These are phyloP conservation scores for Malassezia caprae DNA, from an alignment of 1,284 basidiomycete genomes.

Conservation along the genomic window DNA sequence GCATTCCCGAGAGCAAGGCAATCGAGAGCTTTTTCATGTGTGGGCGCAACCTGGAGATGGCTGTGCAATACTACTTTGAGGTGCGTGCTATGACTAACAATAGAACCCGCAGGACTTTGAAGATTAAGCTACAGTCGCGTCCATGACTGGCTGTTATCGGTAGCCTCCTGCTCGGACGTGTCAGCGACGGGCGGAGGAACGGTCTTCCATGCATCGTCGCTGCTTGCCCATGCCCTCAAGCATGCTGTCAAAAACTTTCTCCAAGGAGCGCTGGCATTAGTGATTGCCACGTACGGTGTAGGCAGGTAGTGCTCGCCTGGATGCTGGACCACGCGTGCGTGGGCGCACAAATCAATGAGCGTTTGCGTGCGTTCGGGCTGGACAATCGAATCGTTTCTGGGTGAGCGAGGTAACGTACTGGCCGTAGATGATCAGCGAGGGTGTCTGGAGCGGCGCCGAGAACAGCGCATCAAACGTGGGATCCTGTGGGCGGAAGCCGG, in stretches of 20 bases:
- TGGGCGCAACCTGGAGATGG: conserved; percentile 46
- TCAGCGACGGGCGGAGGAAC: neutral
- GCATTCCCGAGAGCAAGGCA: conserved; percentile 41
- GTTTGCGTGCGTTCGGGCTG: conserved; percentile 27
- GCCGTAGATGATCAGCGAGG: conserved; percentile 35
- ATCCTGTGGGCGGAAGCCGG: conserved; percentile 38
- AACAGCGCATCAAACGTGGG: conserved; percentile 27
- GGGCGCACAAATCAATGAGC: conserved; percentile 26
- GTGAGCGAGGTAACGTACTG: neutral
- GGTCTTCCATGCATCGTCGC: neutral
- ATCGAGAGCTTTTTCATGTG: conserved; percentile 47
- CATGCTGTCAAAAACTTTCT: conserved; percentile 42
- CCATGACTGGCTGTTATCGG: neutral
- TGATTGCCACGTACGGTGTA: conserved; percentile 24
- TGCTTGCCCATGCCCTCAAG: conserved; percentile 22
- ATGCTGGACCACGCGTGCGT: conserved; percentile 39
- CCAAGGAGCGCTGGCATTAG: conserved; percentile 30
- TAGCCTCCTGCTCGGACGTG: neutral
- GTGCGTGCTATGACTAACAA: conserved; percentile 10
- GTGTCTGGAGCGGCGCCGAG: conserved; percentile 31
- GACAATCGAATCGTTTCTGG: conserved; percentile 7
- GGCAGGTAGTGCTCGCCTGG: conserved; percentile 44
- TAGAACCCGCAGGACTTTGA: conserved; percentile 20
- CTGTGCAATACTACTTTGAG: conserved; percentile 47
- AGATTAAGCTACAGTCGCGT: conserved; percentile 5